Conservation (phyloP, 176 grass and related monocot genomes). For the Ampelocalamus luodianensis region DNA sequence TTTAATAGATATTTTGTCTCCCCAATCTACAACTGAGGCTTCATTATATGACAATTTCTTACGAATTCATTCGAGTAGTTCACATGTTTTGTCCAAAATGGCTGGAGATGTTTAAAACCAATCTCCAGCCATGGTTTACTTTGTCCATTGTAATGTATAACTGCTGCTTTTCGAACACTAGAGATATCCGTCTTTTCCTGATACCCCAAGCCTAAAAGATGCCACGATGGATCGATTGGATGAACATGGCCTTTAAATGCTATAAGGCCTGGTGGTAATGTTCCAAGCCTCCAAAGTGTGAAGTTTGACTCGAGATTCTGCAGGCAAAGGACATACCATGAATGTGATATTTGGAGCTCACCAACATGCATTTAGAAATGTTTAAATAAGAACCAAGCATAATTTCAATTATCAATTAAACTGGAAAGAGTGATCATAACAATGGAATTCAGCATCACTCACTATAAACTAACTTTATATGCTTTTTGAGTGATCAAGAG, state of each 20-base stretch:
- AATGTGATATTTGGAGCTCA: constrained; percentile 15
- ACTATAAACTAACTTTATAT: constrained; percentile 19
- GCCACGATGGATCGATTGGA: constrained; percentile 86
- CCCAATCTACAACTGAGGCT: constrained; percentile 71
- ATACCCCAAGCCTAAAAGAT: constrained; percentile 93
- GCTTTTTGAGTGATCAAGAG: constrained; percentile 23
- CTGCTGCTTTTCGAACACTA: constrained; percentile 74
- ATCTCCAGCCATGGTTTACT: constrained; percentile 97
- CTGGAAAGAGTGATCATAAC: constrained; percentile 8
- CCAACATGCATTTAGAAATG: constrained; percentile 10
- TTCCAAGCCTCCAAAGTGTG: constrained; percentile 96
- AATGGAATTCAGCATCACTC: constrained; percentile 11
- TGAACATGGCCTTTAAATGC: constrained; percentile 92
- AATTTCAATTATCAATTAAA: constrained; percentile 12
- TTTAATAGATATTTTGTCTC: constrained; percentile 41
- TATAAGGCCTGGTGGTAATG: constrained; percentile 91
- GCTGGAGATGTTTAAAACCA: constrained; percentile 81
- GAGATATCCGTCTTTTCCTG: constrained; percentile 89
- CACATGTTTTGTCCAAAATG: constrained; percentile 94
- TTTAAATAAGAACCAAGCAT: constrained; percentile 12
- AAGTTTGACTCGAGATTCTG: constrained; percentile 97
- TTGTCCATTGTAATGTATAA: constrained; percentile 96
- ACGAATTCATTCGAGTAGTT: constrained; percentile 94
- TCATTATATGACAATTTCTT: constrained; percentile 92
- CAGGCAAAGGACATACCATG: constrained; percentile 26